A percentile compares a stretch with the other conserved stretches of the same genome.
Evolutionary conservation across 1,284 basidiomycete genomes (phyloP).

Genomic region (Ustilago nuda): DNA sequence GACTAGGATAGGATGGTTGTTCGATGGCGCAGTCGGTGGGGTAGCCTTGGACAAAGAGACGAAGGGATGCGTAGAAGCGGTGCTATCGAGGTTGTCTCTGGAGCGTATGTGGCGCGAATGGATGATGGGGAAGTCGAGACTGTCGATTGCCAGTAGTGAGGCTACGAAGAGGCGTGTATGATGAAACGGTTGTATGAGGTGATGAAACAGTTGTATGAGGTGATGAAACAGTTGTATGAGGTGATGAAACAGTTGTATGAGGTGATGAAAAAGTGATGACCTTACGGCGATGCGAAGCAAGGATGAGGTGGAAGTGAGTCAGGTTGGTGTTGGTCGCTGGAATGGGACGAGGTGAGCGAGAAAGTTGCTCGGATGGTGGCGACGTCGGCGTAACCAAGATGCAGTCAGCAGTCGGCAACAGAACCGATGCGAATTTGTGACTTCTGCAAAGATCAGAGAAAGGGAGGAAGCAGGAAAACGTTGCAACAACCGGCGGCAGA

Average conservation of each 20-base stretch:
- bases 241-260: background rate
- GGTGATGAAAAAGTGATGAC: background rate
- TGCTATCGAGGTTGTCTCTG: too few species aligned
- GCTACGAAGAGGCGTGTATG: background rate
- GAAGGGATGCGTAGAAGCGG: background rate
- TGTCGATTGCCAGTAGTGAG: background rate
- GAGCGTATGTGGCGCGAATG: background rate
- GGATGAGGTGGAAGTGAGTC: background rate
- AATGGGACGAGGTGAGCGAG: background rate
- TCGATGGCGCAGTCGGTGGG: background rate
- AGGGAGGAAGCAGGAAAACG: background rate
- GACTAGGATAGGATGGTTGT: background rate
- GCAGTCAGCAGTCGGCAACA: background rate
- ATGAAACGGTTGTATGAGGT: too few species aligned
- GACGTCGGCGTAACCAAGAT: slow-evolving; percentile 4
- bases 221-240: background rate
- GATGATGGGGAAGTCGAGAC: background rate
- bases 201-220: too few species aligned
- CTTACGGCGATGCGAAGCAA: background rate
- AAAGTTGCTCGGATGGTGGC: background rate
- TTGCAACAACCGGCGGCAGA: background rate
- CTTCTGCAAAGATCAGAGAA: background rate
- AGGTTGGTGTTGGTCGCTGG: background rate
- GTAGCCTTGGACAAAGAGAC: background rate
- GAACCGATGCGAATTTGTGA: background rate